Evolutionary conservation across 768 basidiomycete genomes (phyloP), one percentile per base, ranked within the genome.

Genomic region (Hericium erinaceus): DNA sequence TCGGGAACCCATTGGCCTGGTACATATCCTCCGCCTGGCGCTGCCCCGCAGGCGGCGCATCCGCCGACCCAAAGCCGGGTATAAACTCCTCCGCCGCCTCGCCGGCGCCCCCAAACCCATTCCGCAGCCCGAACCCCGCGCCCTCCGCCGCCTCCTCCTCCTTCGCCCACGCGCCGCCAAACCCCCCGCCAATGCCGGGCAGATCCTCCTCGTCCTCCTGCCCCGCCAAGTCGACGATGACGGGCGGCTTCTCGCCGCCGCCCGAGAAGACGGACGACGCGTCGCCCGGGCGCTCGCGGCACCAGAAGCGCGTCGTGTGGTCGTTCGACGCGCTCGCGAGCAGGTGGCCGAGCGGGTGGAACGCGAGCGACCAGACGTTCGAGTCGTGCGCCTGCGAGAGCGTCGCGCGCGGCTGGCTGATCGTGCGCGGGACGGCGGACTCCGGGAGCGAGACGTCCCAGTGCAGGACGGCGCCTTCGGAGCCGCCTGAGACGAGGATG

Each of bases 271-370:
- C 89, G 55, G 80, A 82, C n/a, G 80, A 76, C 1, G 79, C 77
- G 64, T 92, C 90, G n/a, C 91, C 89, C 0, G 91, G 91, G 3
- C 91, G 80, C 67, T 93, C 91, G 64, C 95, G 83, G 51, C 87
- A 86, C 95, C 97, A 98, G 79, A 98, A 99, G n/a, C 95, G 83
- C 6, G 95, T 97, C 5, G 97, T 98, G 74, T 95, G 92, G 76
- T 99, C 97, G 75, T 97, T 98, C n/a, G 89, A 90, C 10, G 88
- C 97, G 60, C 84, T 87, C 60, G 87, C 93, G 64, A 99, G 85
- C 64, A 98, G 80, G 72, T 98, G 95, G 0, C 97, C 95, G 15
- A 98, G 82, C 0, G 95, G 95, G 72, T 98, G 95, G 79, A 85
- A 99, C 3, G 92, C 83, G 61, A 99, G 81, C 0, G 92, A 84